Base-by-base conservation (phyloP, 441 rosid species). In the Eutrema salsugineum region DNA sequence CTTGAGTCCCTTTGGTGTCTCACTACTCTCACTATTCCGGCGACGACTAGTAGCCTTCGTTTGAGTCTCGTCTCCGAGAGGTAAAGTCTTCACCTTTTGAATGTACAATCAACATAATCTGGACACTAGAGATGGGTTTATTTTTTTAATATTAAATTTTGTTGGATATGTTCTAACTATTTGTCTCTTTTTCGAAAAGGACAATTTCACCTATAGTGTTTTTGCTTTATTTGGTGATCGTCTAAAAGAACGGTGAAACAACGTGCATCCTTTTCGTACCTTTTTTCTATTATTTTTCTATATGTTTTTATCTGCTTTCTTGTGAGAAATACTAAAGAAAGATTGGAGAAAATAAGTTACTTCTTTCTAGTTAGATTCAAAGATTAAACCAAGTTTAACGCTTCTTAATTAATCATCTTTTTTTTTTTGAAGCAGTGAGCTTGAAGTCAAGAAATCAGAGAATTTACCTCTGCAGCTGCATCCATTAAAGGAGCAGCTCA, bases 61-160 rank as follows among this genome's bases (percentile, higher is more conserved):
- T 81, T 89, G 81, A 89, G 90, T 85, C 94, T 92, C 64, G 76
- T 80, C 82, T 78, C 87, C 59, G 85, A 88, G 78, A 88, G 99
- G 98, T 94, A 82, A 82, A 28, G 48, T 70, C 40, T 44, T 8
- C 24, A n/a, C 32, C 60, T 67, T 68, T 68, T 60, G 38, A 48
- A 63, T 56, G 50, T 35, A 2, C 24, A 71, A 50, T 61, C 60
- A 42, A 50, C 51, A 53, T n/a, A 35, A 33, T 58, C 16, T 19
- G 24, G 11, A 59, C 6, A 32, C 11, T 38, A 57, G 35, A 51
- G n/a, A 51, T 17, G 35, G 17, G 8, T 6, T 14, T 19, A 5
- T 54, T 42, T 33, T 16, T 24, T 10, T 33, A 5, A 0, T 35
- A 22, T 14, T 20, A 1, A 9, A 5, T 16, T 67, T 35, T 14